These are phyloP conservation scores for Polytrichum formosum DNA, from an alignment of 225 moss, liverwort and hornwort species.

Conservation along the genomic window DNA sequence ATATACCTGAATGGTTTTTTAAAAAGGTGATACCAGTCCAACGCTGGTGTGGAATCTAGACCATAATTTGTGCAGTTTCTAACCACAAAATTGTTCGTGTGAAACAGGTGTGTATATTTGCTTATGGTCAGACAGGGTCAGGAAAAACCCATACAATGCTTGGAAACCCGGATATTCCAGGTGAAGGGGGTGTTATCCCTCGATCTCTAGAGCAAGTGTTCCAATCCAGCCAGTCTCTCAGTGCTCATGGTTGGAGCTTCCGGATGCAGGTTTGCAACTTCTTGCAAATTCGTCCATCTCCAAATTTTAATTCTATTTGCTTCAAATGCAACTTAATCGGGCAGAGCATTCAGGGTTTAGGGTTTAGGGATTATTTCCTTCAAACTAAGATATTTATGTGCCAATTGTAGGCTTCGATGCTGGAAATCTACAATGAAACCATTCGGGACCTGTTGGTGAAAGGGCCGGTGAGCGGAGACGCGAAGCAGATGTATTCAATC, in stretches of 20 bases:
- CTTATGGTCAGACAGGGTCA: slow-evolving; percentile 96
- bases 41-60: too few relatives aligned
- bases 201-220: slow-evolving; percentile 95
- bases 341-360: too few relatives aligned
- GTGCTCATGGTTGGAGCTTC: slow-evolving; percentile 85
- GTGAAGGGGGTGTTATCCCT: slow-evolving; percentile 84
- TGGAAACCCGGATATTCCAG: slow-evolving; percentile 79
- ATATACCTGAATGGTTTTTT: too few relatives aligned
- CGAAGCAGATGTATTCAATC: slow-evolving; percentile 80
- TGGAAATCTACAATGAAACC: slow-evolving; percentile 95
- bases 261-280: slow-evolving; percentile 72
- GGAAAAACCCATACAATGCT: slow-evolving; percentile 99
- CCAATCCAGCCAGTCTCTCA: slow-evolving; percentile 80
- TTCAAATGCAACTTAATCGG: too few relatives aligned
- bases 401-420: slow-evolving; percentile 83
- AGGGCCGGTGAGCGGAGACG: slow-evolving; percentile 49
- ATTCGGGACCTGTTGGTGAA: slow-evolving; percentile 81
- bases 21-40: too few relatives aligned
- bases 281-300: too few relatives aligned
- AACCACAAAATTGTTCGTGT: neutral
- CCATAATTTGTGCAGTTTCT: too few relatives aligned
- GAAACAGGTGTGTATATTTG: slow-evolving; percentile 91
- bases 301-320: too few relatives aligned
- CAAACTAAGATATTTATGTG: neutral
- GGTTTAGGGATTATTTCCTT: too few relatives aligned